Evolutionary conservation across 2,329 filamentous ascomycete genomes (phyloP), one percentile per base, ranked within the genome.

Genomic region (Emmonsiellopsis sp.): DNA sequence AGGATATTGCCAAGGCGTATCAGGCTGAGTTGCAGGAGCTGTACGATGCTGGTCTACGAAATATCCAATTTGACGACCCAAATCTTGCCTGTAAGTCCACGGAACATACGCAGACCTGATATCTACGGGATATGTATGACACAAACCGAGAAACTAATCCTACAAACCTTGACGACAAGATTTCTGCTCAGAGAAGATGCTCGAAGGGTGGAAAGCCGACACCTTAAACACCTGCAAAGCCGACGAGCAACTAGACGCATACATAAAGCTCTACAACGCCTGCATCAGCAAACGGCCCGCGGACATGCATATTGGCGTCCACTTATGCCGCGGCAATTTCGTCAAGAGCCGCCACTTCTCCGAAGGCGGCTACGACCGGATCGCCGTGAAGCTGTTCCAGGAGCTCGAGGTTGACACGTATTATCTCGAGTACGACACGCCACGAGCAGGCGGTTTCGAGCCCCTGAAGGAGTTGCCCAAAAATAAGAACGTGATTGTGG

Each of bases 231-330:
- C 79, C 51, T 81, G 83, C 66, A 80, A 80, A 1, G 80, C 85
- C 6, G 85, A 87, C 47, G 82, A 84, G 59, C 81, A 88, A 44
- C 79, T 91, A 21, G 84, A 88, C 60, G 80, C 84, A 32, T 91
- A 91, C 70, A 86, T 91, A 66, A 75, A 78, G 56, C 80, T 88
- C 59, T 90, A 90, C 76, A 90, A 90, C 66, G 83, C 86, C 67
- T 81, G 77, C 62, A 76, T 88, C 63, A 72, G 75, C 61, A 78
- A 80, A 61, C 72, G 81, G 0, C 85, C 86, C 0, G 66, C 74
- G 2, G 86, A 90, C 64, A 80, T 90, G 75, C 86, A 89, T 68
- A 78, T 87, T 2, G 87, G 87, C 45, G 83, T 91, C 13, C 87
- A 91, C 65, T 74, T 90, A 50, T 90, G 87, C 76, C 78, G 66